Conservation (phyloP, 768 basidiomycete genomes). For the Porphyrellus cyaneotinctus region DNA sequence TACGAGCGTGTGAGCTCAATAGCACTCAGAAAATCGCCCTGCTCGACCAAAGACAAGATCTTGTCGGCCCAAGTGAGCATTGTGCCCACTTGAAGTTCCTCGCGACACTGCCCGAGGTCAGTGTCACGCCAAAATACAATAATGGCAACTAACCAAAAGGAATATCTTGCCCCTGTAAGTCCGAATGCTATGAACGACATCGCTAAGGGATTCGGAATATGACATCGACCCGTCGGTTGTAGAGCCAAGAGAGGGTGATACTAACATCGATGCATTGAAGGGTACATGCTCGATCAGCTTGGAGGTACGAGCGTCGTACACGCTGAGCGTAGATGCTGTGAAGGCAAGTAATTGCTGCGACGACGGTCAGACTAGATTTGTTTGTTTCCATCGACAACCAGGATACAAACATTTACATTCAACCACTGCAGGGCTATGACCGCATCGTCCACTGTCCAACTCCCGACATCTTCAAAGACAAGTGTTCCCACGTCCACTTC, state of each 20-base stretch:
- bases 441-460: slow-evolving; percentile 57
- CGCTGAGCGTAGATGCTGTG: slow-evolving; percentile 53
- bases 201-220: slow-evolving; percentile 46
- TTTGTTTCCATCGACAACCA: slow-evolving; percentile 6
- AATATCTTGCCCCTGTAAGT: slow-evolving; percentile 91
- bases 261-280: slow-evolving; percentile 54
- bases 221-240: slow-evolving; percentile 45
- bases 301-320: slow-evolving; percentile 61
- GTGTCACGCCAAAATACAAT: background rate
- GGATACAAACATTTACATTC: slow-evolving; percentile 73
- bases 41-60: slow-evolving; percentile 75
- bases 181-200: slow-evolving; percentile 67
- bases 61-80: slow-evolving; percentile 94
- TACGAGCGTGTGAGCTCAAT: slow-evolving; percentile 84
- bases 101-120: slow-evolving; percentile 46
- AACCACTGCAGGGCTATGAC: slow-evolving; percentile 84
- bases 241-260: slow-evolving; percentile 48
- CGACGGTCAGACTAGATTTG: slow-evolving; percentile 2
- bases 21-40: slow-evolving; percentile 85
- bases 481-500: slow-evolving; percentile 63
- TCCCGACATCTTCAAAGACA: slow-evolving; percentile 55
- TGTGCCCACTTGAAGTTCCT: slow-evolving; percentile 74
- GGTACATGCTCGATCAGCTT: slow-evolving; percentile 58
- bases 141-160: slow-evolving; percentile 58
- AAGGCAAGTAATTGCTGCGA: slow-evolving; percentile 65